Base-by-base conservation (phyloP, 768 basidiomycete genomes). In the Crassisporium funariophilum region DNA sequence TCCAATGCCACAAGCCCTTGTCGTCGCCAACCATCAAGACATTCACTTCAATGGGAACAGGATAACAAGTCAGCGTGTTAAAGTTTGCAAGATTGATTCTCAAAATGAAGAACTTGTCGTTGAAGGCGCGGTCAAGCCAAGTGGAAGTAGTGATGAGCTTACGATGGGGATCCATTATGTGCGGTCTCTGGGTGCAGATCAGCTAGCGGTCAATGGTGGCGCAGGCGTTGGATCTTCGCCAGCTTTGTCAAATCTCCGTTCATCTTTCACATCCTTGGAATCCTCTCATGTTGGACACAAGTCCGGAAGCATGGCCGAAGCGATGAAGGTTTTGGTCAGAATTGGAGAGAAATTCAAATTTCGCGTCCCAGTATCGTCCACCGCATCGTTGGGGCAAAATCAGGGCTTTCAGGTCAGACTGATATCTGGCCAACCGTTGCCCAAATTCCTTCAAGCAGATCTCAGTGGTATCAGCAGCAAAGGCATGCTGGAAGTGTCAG, bases 151-250 rank as follows among this genome's bases (percentile, higher is more conserved):
- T 20, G 88, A 89, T 60, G 88, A 86, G 41, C 73, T 90, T 19
- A 71, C 73, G 20, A 79, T 85, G 61, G 84, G 85, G 5, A 74
- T 87, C 53, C 82, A 81, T 54, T 89, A 88, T 55, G 82, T 89
- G 29, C 79, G 78, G 41, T 77, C 84, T 11, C 71, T 88, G 46
- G 88, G 85, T 16, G 82, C 74, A 25, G 82, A 86, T 24, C 56
- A 55, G 48, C 53, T 55, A 41, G 46, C 41, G 52, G 64, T 51
- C 51, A 59, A 46, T 55, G 45, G 56, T 22, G 15, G 54, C 31
- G 41, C 35, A 21, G 52, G 29, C 27, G 47, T 60, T 43, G 62
- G 61, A 39, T 63, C 68, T 17, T 66, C 68, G n/a, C 70, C 67
- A 5, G 57, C 66, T 11, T 59, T 68, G 7, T 73, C 73, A 20